Conservation (phyloP, 768 basidiomycete genomes). For the Russula griseocarnosa region DNA sequence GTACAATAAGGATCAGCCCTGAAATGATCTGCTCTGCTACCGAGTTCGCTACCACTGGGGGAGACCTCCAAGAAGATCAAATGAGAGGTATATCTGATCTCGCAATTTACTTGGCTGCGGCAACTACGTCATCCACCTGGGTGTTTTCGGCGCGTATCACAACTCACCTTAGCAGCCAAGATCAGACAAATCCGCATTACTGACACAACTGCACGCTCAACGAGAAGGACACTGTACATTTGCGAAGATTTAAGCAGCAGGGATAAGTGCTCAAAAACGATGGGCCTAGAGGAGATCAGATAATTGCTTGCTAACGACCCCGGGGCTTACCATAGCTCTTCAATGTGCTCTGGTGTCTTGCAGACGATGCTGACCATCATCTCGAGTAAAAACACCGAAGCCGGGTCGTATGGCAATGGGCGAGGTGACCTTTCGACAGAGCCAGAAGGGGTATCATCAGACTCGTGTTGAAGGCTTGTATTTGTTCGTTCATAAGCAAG, state of each 20-base stretch:
- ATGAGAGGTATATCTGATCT: conserved; percentile 91
- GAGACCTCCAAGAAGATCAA: conserved; percentile 82
- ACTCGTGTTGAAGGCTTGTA: conserved; percentile 66
- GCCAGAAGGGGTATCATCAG: conserved; percentile 48
- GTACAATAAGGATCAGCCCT: conserved; percentile 75
- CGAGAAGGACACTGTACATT: conserved; percentile 84
- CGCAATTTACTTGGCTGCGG: conserved; percentile 63
- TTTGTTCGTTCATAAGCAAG: conserved; percentile 88
- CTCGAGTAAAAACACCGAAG: conserved; percentile 91
- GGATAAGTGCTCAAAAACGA: conserved; percentile 90
- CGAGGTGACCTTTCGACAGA: conserved; percentile 42
- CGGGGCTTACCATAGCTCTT: conserved; percentile 75
- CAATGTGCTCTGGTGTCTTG: conserved; percentile 71
- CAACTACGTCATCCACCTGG: background rate
- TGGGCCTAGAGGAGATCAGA: conserved; percentile 57
- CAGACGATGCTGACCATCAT: conserved; percentile 88
- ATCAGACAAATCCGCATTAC: conserved; percentile 81
- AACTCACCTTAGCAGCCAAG: conserved; percentile 68
- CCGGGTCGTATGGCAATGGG: conserved; percentile 87
- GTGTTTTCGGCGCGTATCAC: background rate
- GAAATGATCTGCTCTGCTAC: conserved; percentile 90
- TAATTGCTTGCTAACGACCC: background rate
- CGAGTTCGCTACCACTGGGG: conserved; percentile 72
- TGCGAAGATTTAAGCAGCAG: conserved; percentile 69
- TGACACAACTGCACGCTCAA: conserved; percentile 90